Evolutionary conservation across 148 eudicot species (phyloP).

Genomic region (Pharnaceum exiguum): DNA sequence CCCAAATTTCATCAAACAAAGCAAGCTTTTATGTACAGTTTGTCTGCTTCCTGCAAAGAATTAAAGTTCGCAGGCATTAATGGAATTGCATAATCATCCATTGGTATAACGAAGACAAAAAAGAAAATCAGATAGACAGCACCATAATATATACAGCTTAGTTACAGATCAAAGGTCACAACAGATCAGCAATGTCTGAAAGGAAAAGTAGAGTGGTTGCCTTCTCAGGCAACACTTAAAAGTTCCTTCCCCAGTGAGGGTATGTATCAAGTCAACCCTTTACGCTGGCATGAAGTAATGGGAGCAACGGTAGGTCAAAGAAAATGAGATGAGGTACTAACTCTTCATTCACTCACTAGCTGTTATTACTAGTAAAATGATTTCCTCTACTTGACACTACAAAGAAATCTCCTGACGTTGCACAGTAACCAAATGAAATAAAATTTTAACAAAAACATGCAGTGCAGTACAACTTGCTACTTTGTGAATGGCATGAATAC

Average conservation of each 20-base stretch:
- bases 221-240: neutral
- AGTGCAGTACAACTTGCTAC: conserved; percentile 11
- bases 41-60: neutral
- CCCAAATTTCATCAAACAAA: too few species aligned
- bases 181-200: neutral
- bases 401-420: neutral
- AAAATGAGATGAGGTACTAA: neutral
- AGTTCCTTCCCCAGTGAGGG: neutral
- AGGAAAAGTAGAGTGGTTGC: neutral
- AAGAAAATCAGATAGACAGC: neutral
- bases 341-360: neutral
- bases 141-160: too few species aligned
- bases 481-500: conserved; percentile 7
- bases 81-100: neutral
- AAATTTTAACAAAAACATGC: conserved; percentile 10
- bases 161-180: neutral
- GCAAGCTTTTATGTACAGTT: neutral
- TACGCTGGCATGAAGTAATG: too few species aligned
- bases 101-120: neutral
- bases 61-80: neutral
- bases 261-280: too few species aligned
- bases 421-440: neutral
- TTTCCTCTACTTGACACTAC: neutral
- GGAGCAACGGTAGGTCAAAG: too few species aligned
- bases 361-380: neutral